A percentile compares a stretch with the other conserved stretches of the same genome.
phyloP scores from a whole-genome alignment of 1,284 basidiomycete genomes.

The Ceratobasidium sp. region DNA sequence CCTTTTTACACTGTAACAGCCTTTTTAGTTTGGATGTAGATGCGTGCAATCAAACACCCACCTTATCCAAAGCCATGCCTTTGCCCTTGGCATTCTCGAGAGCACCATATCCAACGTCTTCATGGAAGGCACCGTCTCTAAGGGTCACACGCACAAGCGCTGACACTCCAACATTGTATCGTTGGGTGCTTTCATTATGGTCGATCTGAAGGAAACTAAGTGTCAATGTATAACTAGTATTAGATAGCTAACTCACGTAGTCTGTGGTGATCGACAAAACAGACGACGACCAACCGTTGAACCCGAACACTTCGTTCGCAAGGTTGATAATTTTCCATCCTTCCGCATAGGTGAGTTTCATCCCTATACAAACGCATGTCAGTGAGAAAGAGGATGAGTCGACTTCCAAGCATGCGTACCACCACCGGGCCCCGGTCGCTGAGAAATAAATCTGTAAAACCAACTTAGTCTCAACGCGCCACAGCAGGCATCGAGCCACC shows the following conservation, averaged over 20 bases:
- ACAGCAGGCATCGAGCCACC: slow-evolving; percentile 24
- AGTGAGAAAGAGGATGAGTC: neutral
- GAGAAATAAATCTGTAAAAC: slow-evolving; percentile 65
- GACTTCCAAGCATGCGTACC: slow-evolving; percentile 7
- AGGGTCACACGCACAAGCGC: slow-evolving; percentile 89
- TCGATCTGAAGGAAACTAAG: slow-evolving; percentile 59
- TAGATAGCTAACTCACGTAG: slow-evolving; percentile 56
- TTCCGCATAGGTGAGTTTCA: slow-evolving; percentile 93
- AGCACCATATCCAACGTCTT: slow-evolving; percentile 92
- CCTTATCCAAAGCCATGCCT: slow-evolving; percentile 91
- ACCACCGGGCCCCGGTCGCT: slow-evolving; percentile 88
- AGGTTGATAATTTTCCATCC: slow-evolving; percentile 98
- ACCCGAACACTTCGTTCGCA: slow-evolving; percentile 98
- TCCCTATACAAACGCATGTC: slow-evolving; percentile 55
- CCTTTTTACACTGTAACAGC: slow-evolving; percentile 86
- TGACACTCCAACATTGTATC: slow-evolving; percentile 82
- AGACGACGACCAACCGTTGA: slow-evolving; percentile 95
- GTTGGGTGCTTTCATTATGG: slow-evolving; percentile 69
- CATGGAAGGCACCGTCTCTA: slow-evolving; percentile 89
- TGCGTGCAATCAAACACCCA: slow-evolving; percentile 54
- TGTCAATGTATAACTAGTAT: neutral
- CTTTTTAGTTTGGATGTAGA: neutral
- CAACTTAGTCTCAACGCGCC: neutral
- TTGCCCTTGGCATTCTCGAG: slow-evolving; percentile 88
- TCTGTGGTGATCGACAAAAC: slow-evolving; percentile 80